Evolutionary conservation across 2,329 filamentous ascomycete species (phyloP), one percentile per base, ranked within the genome.

Genomic region (Pleomassaria siparia): DNA sequence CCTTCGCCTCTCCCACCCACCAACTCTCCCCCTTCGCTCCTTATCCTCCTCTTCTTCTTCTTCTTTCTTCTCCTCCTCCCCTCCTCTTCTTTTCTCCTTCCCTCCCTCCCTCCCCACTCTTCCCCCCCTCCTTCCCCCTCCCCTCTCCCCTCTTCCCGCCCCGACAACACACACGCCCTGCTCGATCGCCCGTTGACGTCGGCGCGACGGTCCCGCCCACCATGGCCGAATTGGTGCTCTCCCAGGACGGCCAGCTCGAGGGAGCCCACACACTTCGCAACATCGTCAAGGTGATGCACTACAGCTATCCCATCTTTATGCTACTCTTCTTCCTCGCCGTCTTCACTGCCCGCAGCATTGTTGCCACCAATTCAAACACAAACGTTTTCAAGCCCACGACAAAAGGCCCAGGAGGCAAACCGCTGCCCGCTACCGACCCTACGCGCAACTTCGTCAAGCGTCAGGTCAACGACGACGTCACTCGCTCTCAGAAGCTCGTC

Each of bases 331-430:
- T 88, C 67, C 71, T 86, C 40, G 67, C 76, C 50, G 78, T 80
- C 53, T 87, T 88, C 63, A 77, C 85, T 46, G 64, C 75, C 56
- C 81, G 80, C 66, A 85, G 83, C 59, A 78, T 88, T 53, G 63
- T 78, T 50, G 76, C 80, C 30, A 71, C 72, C 57, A 77, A 69
- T 55, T 58, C 59, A 49, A 71, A 69, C 63, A 74, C 74, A 57
- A 73, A 76, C 53, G 70, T 71, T 53, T 69, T 74, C 37, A 68
- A 75, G 59, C 66, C 72, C 33, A 68, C 73, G 50, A 80, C 81
- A 55, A 84, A 80, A 44, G 91, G 91, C n/a, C 91, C 91, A 1
- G 91, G 89, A 46, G 92, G 91, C 57, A 91, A 95, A 69, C 90
- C 90, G 26, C 76, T 96, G 44, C 91, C 90, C 50, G 87, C 84